phyloP scores from a whole-genome alignment of 2,329 filamentous ascomycete genomes.

The Hymenotorrendiella dingleyae region DNA sequence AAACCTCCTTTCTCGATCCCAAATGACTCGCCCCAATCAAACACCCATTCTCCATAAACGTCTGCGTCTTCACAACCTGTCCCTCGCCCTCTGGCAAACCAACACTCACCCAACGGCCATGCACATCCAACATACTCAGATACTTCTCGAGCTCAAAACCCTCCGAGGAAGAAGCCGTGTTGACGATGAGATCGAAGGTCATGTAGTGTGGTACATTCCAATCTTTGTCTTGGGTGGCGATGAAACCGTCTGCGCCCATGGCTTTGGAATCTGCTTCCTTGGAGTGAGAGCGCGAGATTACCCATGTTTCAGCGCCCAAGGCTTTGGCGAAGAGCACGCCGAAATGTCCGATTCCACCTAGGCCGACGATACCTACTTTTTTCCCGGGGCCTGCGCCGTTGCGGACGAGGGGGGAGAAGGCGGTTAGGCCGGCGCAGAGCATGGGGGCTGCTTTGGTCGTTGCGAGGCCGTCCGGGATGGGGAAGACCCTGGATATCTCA shows the following conservation, averaged over 20 bases:
- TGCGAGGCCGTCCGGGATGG: slow-evolving; percentile 68
- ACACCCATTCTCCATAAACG: slow-evolving; percentile 68
- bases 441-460: slow-evolving; percentile 65
- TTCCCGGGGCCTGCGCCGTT: slow-evolving; percentile 72
- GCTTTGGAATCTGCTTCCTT: slow-evolving; percentile 54
- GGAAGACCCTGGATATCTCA: slow-evolving; percentile 45
- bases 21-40: slow-evolving; percentile 67
- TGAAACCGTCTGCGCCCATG: slow-evolving; percentile 56
- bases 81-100: slow-evolving; percentile 74
- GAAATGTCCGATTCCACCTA: slow-evolving; percentile 69
- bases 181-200: slow-evolving; percentile 72
- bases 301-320: slow-evolving; percentile 56
- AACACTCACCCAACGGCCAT: slow-evolving; percentile 74
- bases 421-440: slow-evolving; percentile 80
- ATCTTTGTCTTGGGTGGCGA: slow-evolving; percentile 50
- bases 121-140: slow-evolving; percentile 73
- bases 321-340: slow-evolving; percentile 65
- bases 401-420: slow-evolving; percentile 70
- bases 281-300: slow-evolving; percentile 52
- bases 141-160: slow-evolving; percentile 66
- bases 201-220: slow-evolving; percentile 53
- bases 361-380: slow-evolving; percentile 69
- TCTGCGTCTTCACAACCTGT: slow-evolving; percentile 65
- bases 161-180: slow-evolving; percentile 63
- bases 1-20: slow-evolving; percentile 62